Conservation (phyloP, 2,329 filamentous ascomycete genomes). For the Colletotrichum gloeosporioides region DNA sequence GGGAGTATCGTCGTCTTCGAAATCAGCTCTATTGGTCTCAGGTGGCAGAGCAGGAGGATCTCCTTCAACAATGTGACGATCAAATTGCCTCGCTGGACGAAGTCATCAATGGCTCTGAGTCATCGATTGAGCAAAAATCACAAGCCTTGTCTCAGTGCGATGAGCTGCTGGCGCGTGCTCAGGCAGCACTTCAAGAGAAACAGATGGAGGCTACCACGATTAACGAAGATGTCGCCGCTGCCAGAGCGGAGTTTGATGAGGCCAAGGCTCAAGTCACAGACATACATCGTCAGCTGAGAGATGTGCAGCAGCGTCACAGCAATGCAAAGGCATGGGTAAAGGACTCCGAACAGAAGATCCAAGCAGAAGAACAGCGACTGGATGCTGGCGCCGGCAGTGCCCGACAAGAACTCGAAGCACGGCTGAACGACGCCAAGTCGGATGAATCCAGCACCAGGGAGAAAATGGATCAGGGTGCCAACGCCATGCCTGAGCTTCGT, state of each 20-base stretch:
- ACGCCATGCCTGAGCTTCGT: not conserved
- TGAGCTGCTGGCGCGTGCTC: constrained; percentile 3
- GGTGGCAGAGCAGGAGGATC: constrained; percentile 76
- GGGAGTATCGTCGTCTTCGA: constrained; percentile 62
- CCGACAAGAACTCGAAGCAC: constrained; percentile 51
- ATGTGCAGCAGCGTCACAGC: constrained; percentile 65
- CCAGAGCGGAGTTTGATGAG: constrained; percentile 48
- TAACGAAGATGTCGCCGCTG: not conserved
- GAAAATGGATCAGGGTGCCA: not conserved
- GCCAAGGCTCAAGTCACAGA: constrained; percentile 60
- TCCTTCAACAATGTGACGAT: constrained; percentile 40
- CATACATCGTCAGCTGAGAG: constrained; percentile 64
- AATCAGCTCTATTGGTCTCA: constrained; percentile 86
- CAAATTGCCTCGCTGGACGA: constrained; percentile 35
- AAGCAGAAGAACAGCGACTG: constrained; percentile 65
- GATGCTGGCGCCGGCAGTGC: constrained; percentile 73
- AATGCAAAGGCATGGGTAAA: constrained; percentile 53
- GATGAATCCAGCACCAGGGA: constrained; percentile 23
- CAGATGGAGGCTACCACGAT: not conserved
- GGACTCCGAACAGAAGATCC: constrained; percentile 52
- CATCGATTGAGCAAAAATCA: constrained; percentile 49
- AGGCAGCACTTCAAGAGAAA: not conserved
- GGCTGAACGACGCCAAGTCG: constrained; percentile 25
- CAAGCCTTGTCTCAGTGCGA: constrained; percentile 34
- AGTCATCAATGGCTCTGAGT: constrained; percentile 41